Evolutionary conservation across 495 filamentous ascomycete species (phyloP).

Genomic region (Barbatosphaeria neglecta): DNA sequence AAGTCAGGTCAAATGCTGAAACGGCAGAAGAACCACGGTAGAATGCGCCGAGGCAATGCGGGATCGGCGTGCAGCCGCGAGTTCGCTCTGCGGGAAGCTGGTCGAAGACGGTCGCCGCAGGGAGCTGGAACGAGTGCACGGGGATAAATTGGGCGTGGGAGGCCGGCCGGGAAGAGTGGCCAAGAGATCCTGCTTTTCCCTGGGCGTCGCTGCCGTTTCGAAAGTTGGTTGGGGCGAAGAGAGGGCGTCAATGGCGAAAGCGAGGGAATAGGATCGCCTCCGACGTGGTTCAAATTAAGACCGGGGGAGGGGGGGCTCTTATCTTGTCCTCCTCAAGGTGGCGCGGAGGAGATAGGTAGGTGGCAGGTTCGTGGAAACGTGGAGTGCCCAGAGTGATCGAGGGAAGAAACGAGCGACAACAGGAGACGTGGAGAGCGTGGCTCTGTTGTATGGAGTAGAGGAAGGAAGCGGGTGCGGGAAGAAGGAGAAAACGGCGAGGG

Average conservation of each 20-base stretch:
- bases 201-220: slow-evolving; percentile 8
- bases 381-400: background rate
- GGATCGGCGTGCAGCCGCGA: background rate
- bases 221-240: slow-evolving; percentile 4
- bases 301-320: background rate
- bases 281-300: background rate
- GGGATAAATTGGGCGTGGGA: slow-evolving; percentile 7
- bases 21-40: slow-evolving; percentile 7
- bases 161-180: background rate
- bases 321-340: background rate
- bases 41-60: slow-evolving; percentile 12
- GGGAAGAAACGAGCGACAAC: background rate
- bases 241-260: slow-evolving; percentile 11
- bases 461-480: background rate
- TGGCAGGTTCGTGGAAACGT: background rate
- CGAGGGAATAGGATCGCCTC: background rate
- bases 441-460: background rate
- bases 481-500: too few relatives aligned
- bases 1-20: slow-evolving; percentile 15
- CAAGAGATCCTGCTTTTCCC: slow-evolving; percentile 8
- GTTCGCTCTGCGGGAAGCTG: background rate
- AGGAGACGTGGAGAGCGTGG: background rate
- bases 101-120: background rate
- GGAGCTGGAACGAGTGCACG: slow-evolving; percentile 1
- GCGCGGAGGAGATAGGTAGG: background rate